These are phyloP conservation scores for Fusarium bulbicola DNA, from an alignment of 2,329 filamentous ascomycete genomes.

Conservation along the genomic window DNA sequence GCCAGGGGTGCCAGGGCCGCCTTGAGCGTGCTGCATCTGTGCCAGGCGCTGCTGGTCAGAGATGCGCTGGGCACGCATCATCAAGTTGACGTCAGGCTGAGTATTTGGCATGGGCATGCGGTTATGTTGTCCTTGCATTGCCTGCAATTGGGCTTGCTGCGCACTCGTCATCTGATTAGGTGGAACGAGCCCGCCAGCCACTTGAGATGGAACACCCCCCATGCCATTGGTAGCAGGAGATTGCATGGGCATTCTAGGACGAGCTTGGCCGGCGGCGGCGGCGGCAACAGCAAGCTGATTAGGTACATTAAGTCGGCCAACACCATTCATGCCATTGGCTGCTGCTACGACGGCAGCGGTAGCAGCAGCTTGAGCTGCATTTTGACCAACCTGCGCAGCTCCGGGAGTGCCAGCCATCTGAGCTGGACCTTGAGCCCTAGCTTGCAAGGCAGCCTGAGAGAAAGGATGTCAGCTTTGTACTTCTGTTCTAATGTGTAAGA, in stretches of 20 bases:
- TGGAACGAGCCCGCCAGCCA: constrained; percentile 60
- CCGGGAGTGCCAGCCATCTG: constrained; percentile 57
- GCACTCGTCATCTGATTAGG: constrained; percentile 71
- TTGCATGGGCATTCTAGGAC: constrained; percentile 64
- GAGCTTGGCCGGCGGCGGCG: constrained; percentile 54
- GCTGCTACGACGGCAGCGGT: constrained; percentile 36
- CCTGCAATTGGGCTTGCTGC: constrained; percentile 76
- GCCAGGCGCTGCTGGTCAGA: constrained; percentile 70
- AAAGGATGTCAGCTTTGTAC: constrained; percentile 39
- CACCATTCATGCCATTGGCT: constrained; percentile 42
- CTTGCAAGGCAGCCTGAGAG: constrained; percentile 55
- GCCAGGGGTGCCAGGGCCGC: constrained; percentile 46
- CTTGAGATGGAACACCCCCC: constrained; percentile 58
- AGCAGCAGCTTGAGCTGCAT: constrained; percentile 41
- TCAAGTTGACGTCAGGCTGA: constrained; percentile 61
- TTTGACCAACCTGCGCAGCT: constrained; percentile 44
- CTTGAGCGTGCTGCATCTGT: constrained; percentile 56
- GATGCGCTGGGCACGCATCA: constrained; percentile 72
- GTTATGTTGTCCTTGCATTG: constrained; percentile 63
- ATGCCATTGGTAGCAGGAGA: constrained; percentile 61
- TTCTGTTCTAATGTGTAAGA: constrained; percentile 20
- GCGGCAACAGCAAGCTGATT: constrained; percentile 57
- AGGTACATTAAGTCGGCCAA: constrained; percentile 53
- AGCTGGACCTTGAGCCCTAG: constrained; percentile 56
- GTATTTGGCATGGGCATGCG: constrained; percentile 63